Conservation (phyloP, 163 green algal species). For the Scenedesmus sp. region DNA sequence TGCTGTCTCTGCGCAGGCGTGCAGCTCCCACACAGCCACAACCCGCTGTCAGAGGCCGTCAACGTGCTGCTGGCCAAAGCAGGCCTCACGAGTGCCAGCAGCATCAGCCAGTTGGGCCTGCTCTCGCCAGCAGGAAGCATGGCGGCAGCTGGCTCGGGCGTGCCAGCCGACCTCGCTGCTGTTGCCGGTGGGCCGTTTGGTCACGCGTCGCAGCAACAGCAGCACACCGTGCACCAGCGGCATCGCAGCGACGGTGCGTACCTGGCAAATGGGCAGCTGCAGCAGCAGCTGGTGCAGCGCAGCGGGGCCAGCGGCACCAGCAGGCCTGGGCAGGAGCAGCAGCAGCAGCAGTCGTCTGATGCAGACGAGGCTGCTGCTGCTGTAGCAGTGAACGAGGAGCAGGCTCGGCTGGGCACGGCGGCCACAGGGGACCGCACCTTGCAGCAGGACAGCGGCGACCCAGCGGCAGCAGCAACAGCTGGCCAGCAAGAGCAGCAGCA, state of each 20-base stretch:
- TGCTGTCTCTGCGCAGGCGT: not conserved
- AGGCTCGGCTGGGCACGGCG: not conserved
- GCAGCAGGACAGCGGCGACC: not conserved
- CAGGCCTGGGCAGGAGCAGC: conserved; percentile 21
- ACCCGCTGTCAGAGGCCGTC: conserved; percentile 38
- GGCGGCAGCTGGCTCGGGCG: not conserved
- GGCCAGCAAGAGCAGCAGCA: conserved; percentile 23
- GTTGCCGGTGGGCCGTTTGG: not conserved
- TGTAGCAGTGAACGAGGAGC: not conserved
- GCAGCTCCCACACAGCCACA: conserved; percentile 27
- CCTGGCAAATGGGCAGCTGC: conserved; percentile 1
- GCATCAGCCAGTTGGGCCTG: not conserved
- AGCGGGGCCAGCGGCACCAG: not conserved
- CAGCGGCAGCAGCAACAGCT: conserved; percentile 35
- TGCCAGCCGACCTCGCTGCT: not conserved
- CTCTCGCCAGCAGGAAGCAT: not conserved
- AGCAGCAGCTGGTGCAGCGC: not conserved
- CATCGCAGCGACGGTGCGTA: not conserved
- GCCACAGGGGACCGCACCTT: conserved; percentile 7
- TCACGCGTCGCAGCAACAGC: not conserved
- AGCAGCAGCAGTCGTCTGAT: conserved; percentile 3
- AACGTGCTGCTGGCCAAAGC: conserved; percentile 9
- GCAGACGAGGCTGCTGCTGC: not conserved
- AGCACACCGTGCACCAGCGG: not conserved
- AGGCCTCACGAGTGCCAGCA: not conserved